Conservation (phyloP, 495 filamentous ascomycete species). For the Penicillium alfredii region DNA sequence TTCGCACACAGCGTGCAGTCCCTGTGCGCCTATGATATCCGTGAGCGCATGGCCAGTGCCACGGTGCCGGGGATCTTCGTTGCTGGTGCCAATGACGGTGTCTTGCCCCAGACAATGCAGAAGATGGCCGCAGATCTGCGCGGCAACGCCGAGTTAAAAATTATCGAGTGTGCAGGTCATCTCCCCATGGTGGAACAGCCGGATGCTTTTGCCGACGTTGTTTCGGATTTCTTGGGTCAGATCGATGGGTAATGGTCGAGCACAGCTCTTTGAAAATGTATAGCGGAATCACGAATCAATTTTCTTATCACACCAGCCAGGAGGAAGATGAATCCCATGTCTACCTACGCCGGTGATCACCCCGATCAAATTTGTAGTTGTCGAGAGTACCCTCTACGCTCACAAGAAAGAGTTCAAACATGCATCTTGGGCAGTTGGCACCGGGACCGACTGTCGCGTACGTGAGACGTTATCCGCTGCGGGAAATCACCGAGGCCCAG, state of each 20-base stretch:
- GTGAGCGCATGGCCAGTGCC: conserved; percentile 51
- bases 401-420: no score
- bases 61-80: conserved; percentile 58
- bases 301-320: no score
- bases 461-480: no score
- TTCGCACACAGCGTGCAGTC: conserved; percentile 66
- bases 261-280: no score
- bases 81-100: conserved; percentile 67
- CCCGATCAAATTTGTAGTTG: no score
- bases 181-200: conserved; percentile 79
- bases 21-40: conserved; percentile 70
- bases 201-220: conserved; percentile 54
- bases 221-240: conserved; percentile 47
- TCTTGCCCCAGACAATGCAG: conserved; percentile 69
- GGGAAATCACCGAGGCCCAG: no score
- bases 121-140: conserved; percentile 57
- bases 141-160: conserved; percentile 47
- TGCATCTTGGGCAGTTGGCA: no score
- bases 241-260: conserved; percentile 16
- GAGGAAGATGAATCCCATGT: no score
- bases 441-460: no score
- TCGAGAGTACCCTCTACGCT: no score
- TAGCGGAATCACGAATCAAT: conserved; percentile 2
- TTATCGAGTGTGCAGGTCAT: conserved; percentile 65
- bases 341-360: no score